Conservation (phyloP, 2,329 filamentous ascomycete genomes). For the Colletotrichum tropicale region DNA sequence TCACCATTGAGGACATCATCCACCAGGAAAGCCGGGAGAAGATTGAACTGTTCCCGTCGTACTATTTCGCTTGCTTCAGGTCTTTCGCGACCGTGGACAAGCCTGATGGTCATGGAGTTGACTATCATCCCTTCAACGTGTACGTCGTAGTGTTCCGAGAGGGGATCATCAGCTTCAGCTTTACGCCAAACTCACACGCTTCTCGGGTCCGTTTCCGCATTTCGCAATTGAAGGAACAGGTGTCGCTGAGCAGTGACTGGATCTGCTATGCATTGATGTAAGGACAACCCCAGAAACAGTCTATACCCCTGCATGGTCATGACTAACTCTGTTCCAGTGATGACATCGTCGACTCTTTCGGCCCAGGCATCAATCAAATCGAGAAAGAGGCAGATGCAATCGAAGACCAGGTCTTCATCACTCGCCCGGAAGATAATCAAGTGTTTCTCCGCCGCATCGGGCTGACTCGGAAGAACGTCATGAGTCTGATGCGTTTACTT, state of each 20-base stretch:
- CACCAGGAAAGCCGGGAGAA: slow-evolving; percentile 97
- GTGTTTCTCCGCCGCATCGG: slow-evolving; percentile 89
- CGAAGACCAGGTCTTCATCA: slow-evolving; percentile 93
- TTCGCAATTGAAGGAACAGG: slow-evolving; percentile 89
- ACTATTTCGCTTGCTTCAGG: slow-evolving; percentile 97
- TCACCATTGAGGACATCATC: slow-evolving; percentile 95
- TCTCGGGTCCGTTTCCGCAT: slow-evolving; percentile 91
- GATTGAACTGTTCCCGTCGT: slow-evolving; percentile 95
- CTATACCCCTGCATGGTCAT: too few relatives aligned
- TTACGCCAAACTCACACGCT: slow-evolving; percentile 84
- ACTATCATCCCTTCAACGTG: slow-evolving; percentile 92
- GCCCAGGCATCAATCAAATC: slow-evolving; percentile 84
- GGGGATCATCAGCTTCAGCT: slow-evolving; percentile 93
- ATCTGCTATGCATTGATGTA: slow-evolving; percentile 98
- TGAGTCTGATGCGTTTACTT: slow-evolving; percentile 88
- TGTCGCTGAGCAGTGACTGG: slow-evolving; percentile 95
- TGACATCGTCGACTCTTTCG: slow-evolving; percentile 96
- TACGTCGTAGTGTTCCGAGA: slow-evolving; percentile 97
- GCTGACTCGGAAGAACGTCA: slow-evolving; percentile 89
- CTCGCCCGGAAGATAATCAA: slow-evolving; percentile 87
- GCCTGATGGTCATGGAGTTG: slow-evolving; percentile 75
- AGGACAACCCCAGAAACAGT: slow-evolving; percentile 38
- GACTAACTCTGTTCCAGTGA: slow-evolving; percentile 58
- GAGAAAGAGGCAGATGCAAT: slow-evolving; percentile 90
- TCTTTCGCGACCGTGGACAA: slow-evolving; percentile 84